Percentiles rank a stretch among this genome's conserved stretches.
These are phyloP conservation scores for Botrytis galanthina DNA, from an alignment of 2,329 filamentous ascomycete species.

Conservation along the genomic window DNA sequence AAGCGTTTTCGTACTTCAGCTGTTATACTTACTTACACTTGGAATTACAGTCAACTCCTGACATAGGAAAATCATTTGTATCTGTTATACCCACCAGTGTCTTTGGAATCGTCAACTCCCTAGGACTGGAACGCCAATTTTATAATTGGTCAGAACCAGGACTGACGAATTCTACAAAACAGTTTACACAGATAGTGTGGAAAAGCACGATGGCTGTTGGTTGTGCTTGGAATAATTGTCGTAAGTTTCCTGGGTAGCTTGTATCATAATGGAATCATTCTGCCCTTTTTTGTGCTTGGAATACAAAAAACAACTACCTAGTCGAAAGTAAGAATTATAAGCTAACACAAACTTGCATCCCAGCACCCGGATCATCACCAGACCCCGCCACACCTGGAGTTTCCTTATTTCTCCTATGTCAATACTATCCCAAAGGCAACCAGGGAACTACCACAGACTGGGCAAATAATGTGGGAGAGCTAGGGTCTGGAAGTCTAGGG, in stretches of 20 bases:
- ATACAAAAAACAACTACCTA: too few species aligned
- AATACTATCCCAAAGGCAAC: constrained; percentile 5
- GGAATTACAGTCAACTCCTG: background rate
- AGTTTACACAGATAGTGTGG: constrained; percentile 7
- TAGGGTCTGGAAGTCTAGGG: background rate
- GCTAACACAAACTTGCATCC: background rate
- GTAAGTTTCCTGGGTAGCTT: background rate
- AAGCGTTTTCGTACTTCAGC: background rate
- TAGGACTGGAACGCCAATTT: background rate
- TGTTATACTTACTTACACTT: background rate
- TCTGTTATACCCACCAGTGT: background rate
- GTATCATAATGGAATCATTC: fast-evolving
- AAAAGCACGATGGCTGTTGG: background rate
- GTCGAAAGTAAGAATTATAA: background rate
- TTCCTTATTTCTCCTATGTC: background rate
- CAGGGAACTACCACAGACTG: background rate
- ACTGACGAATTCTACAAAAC: background rate
- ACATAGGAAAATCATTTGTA: background rate
- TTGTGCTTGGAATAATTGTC: constrained; percentile 12
- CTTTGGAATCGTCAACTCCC: background rate
- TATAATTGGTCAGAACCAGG: background rate
- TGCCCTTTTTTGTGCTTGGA: background rate
- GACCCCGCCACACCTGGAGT: background rate
- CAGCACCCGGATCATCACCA: constrained; percentile 8
- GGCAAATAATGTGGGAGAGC: background rate